A percentile compares a stretch with the other conserved stretches of the same genome.
Conservation (phyloP, 495 filamentous ascomycete genomes). For the Penicillium goetzii region DNA sequence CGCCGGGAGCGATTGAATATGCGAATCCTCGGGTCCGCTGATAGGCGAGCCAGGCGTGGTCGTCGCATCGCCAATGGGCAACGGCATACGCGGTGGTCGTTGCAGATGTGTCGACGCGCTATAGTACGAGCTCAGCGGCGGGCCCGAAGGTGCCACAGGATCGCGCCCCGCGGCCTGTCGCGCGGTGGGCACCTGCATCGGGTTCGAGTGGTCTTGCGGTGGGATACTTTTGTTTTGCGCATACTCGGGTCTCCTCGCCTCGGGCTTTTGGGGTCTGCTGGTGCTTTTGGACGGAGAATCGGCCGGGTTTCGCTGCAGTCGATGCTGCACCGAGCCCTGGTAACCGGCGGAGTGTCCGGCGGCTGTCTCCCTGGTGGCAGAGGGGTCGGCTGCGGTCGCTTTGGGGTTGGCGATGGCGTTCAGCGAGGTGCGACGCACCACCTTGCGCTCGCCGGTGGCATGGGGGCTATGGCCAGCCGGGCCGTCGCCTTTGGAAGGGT, state of each 20-base stretch:
- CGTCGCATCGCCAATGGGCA: conserved; percentile 88
- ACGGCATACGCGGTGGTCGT: conserved; percentile 82
- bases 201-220: conserved; percentile 46
- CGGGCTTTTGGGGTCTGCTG: conserved; percentile 29
- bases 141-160: conserved; percentile 47
- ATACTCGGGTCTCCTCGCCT: conserved; percentile 31
- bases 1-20: conserved; percentile 53
- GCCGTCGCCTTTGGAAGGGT: conserved; percentile 52
- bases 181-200: conserved; percentile 54
- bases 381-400: conserved; percentile 47
- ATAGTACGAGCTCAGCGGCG: conserved; percentile 54
- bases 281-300: conserved; percentile 30
- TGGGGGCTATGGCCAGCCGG: conserved; percentile 34
- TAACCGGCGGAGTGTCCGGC: conserved; percentile 45
- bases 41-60: conserved; percentile 87
- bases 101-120: conserved; percentile 59
- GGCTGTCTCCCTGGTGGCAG: conserved; percentile 47
- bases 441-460: conserved; percentile 40
- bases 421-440: conserved; percentile 45
- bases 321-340: conserved; percentile 43
- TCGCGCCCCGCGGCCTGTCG: conserved; percentile 41
- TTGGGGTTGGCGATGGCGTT: conserved; percentile 45
- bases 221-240: conserved; percentile 29
- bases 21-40: conserved; percentile 59
- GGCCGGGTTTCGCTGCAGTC: conserved; percentile 41